Evolutionary conservation across 2,329 filamentous ascomycete species (phyloP).

Genomic region (Leptosphaerulina australis): DNA sequence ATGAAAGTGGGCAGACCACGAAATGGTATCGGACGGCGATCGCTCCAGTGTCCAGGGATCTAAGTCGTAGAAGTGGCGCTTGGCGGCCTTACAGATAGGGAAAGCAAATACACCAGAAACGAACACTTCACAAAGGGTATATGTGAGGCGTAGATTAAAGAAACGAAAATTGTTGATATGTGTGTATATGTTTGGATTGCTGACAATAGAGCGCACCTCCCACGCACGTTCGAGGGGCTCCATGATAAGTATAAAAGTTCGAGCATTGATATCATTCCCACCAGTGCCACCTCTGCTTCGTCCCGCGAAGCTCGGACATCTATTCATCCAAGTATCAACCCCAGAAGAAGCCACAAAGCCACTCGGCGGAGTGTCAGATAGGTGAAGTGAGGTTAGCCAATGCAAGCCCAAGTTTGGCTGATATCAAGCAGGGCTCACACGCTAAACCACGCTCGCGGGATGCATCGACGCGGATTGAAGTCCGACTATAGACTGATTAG

Average conservation of each 20-base stretch:
- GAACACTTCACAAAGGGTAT: slow-evolving; percentile 1
- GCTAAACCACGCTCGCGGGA: slow-evolving; percentile 13
- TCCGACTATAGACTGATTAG: not conserved
- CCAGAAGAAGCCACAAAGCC: slow-evolving; percentile 28
- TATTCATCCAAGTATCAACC: slow-evolving; percentile 22
- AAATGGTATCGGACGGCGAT: slow-evolving; percentile 25
- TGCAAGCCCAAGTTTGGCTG: slow-evolving; percentile 26
- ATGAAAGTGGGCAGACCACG: slow-evolving; percentile 30
- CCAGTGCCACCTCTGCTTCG: slow-evolving; percentile 6
- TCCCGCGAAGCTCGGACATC: slow-evolving; percentile 24
- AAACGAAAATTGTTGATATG: not conserved
- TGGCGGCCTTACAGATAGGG: slow-evolving; percentile 29
- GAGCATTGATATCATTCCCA: slow-evolving; percentile 12
- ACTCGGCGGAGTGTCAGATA: slow-evolving; percentile 41
- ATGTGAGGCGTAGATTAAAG: slow-evolving; percentile 1
- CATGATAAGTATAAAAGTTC: slow-evolving; percentile 20
- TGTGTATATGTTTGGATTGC: not conserved
- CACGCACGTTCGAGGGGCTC: slow-evolving; percentile 17
- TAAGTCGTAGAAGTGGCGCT: slow-evolving; percentile 21
- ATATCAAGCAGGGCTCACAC: slow-evolving; percentile 29
- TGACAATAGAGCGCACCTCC: slow-evolving; percentile 6
- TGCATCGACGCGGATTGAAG: slow-evolving; percentile 2
- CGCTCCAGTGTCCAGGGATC: slow-evolving; percentile 32
- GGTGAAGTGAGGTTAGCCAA: slow-evolving; percentile 33
- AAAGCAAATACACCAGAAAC: slow-evolving; percentile 22